These are phyloP conservation scores for Cordyceps farinosa DNA, from an alignment of 2,329 filamentous ascomycete species.

Conservation along the genomic window DNA sequence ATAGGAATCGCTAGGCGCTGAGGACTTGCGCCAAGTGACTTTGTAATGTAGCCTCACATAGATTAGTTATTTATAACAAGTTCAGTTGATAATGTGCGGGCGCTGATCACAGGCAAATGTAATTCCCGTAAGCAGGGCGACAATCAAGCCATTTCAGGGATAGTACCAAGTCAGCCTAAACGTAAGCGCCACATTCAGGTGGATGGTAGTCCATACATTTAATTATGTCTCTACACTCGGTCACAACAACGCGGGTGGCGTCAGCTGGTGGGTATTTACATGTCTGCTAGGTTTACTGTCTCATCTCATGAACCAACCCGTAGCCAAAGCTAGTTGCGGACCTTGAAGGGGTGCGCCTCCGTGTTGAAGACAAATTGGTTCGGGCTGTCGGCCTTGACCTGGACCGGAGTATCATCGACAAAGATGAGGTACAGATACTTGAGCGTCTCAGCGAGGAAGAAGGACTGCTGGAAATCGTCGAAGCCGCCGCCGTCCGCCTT, in stretches of 20 bases:
- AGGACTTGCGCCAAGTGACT: not conserved
- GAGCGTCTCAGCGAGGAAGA: slow-evolving; percentile 82
- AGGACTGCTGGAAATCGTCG: slow-evolving; percentile 76
- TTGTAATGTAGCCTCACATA: slow-evolving; percentile 1
- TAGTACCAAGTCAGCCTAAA: not conserved
- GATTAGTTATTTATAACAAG: not conserved
- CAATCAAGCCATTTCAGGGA: not conserved
- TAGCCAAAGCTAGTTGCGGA: not conserved
- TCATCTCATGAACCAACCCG: not conserved
- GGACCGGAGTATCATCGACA: slow-evolving; percentile 53
- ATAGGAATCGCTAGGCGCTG: not conserved
- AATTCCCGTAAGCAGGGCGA: not conserved
- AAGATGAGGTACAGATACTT: slow-evolving; percentile 80
- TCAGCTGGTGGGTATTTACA: not conserved
- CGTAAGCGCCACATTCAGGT: not conserved
- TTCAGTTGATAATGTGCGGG: not conserved
- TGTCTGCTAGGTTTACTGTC: not conserved
- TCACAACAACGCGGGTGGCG: no score
- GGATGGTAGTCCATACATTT: no score
- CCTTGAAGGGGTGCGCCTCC: slow-evolving; percentile 43
- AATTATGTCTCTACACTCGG: not conserved
- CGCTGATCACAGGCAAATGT: no score
- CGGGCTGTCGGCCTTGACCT: slow-evolving; percentile 43
- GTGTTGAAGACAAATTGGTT: slow-evolving; percentile 51
- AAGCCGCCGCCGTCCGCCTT: slow-evolving; percentile 55